Percentiles rank a stretch among this genome's conserved stretches.
Evolutionary conservation across 352 stramenopile species (phyloP).

Genomic region (Phytophthora kernoviae): DNA sequence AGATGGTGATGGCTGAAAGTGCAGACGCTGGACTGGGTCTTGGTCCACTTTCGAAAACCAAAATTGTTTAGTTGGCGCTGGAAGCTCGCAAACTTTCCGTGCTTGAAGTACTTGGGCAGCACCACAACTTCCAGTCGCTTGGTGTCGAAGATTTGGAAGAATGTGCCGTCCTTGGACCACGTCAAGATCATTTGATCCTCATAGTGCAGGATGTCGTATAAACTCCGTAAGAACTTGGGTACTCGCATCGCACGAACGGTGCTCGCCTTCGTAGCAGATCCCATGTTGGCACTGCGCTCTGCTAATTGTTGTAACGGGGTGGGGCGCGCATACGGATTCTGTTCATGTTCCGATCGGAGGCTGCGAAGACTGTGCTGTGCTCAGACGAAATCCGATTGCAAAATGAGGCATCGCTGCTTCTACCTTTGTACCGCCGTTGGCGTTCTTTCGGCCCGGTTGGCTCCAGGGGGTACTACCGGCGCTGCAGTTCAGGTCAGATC

Average conservation of each 20-base stretch:
- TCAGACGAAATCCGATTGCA: constrained; percentile 29
- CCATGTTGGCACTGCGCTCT: constrained; percentile 3
- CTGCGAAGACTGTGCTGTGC: constrained; percentile 9
- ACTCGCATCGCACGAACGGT: constrained; percentile 44
- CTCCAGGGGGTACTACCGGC: constrained; percentile 15
- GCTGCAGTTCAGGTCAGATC: not conserved
- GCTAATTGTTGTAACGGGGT: constrained; percentile 26
- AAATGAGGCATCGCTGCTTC: constrained; percentile 19
- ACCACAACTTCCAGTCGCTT: constrained; percentile 70
- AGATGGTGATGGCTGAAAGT: constrained; percentile 81
- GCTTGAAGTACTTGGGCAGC: constrained; percentile 94
- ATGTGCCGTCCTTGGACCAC: constrained; percentile 69
- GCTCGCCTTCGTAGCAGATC: constrained; percentile 22
- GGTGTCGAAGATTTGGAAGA: constrained; percentile 76
- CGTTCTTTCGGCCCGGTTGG: constrained; percentile 13
- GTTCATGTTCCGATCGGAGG: constrained; percentile 26
- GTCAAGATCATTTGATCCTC: constrained; percentile 74
- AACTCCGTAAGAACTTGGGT: constrained; percentile 77
- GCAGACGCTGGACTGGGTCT: constrained; percentile 79
- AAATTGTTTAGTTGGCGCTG: constrained; percentile 95
- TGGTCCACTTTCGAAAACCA: constrained; percentile 89
- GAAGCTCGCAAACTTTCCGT: constrained; percentile 93
- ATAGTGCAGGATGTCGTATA: constrained; percentile 80
- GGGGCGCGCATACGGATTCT: constrained; percentile 23
- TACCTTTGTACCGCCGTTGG: constrained; percentile 10